Evolutionary conservation across 495 filamentous ascomycete species (phyloP).

Genomic region (Rostrohypoxylon terebratum): DNA sequence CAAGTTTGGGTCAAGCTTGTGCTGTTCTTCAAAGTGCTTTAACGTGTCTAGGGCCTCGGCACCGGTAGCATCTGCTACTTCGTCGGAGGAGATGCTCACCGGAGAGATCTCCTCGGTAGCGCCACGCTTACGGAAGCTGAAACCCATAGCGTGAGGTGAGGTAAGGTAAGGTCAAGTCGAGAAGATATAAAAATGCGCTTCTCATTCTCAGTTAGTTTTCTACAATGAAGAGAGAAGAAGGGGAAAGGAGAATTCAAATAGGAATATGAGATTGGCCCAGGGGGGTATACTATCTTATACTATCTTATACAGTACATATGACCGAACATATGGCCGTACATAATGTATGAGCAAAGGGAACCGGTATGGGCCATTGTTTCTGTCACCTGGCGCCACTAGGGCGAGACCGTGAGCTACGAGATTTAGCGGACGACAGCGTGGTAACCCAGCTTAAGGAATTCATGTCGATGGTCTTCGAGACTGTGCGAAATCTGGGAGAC

Average conservation of each 20-base stretch:
- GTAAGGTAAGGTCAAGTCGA: neutral
- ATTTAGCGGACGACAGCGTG: conserved; percentile 8
- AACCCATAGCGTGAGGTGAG: conserved; percentile 26
- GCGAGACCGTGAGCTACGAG: conserved; percentile 14
- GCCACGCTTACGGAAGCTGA: conserved; percentile 48
- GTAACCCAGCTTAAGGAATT: conserved; percentile 18
- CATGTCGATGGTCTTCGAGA: conserved; percentile 20
- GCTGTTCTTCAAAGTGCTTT: conserved; percentile 67
- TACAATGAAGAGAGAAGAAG: neutral
- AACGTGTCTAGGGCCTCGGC: conserved; percentile 52
- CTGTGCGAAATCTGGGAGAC: conserved; percentile 9
- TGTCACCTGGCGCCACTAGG: conserved; percentile 10
- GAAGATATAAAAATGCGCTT: conserved; percentile 11
- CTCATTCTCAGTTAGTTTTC: conserved; percentile 7
- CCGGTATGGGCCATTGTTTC: neutral
- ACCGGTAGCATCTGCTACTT: conserved; percentile 35
- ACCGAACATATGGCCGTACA: conserved; percentile 11
- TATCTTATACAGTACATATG: no score
- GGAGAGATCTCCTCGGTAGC: conserved; percentile 42
- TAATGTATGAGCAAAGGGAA: conserved; percentile 11
- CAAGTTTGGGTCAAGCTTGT: conserved; percentile 77
- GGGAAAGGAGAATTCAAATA: neutral
- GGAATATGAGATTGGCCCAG: conserved; percentile 10
- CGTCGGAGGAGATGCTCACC: conserved; percentile 38
- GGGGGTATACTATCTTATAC: neutral